A percentile compares a stretch with the other conserved stretches of the same genome.
Conservation (phyloP, 257 asterid genomes). For the Capsicum chinense region DNA sequence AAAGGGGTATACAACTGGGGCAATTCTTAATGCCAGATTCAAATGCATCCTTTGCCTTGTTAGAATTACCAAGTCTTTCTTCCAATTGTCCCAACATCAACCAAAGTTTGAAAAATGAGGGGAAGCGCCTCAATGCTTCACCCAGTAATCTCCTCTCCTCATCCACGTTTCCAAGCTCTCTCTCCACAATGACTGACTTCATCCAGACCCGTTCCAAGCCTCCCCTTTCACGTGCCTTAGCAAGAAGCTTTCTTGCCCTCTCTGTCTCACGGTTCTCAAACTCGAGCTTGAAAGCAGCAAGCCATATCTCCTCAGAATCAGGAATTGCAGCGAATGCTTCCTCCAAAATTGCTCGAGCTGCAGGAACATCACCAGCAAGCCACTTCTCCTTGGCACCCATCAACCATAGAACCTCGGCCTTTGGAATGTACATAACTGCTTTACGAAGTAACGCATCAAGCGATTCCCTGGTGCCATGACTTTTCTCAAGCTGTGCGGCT, state of each 20-base stretch:
- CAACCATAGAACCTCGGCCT: conserved; percentile 89
- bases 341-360: conserved; percentile 89
- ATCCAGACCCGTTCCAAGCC: conserved; percentile 97
- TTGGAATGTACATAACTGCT: conserved; percentile 90
- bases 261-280: conserved; percentile 94
- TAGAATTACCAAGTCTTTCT: conserved; percentile 69
- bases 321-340: conserved; percentile 99
- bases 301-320: conserved; percentile 94
- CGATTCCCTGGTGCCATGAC: conserved; percentile 86
- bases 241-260: conserved; percentile 87
- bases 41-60: conserved; percentile 63
- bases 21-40: conserved; percentile 78
- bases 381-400: conserved; percentile 99
- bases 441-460: conserved; percentile 76
- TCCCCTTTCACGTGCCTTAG: conserved; percentile 90
- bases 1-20: conserved; percentile 64
- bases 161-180: conserved; percentile 74
- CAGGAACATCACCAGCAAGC: conserved; percentile 97
- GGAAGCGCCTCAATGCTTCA: conserved; percentile 77
- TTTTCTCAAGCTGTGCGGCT: conserved; percentile 97
- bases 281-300: conserved; percentile 97
- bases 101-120: conserved; percentile 85
- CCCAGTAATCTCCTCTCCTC: conserved; percentile 80
- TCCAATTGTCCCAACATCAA: conserved; percentile 91
- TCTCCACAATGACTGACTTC: conserved; percentile 94